These are phyloP conservation scores for Colletotrichum siamense DNA, from an alignment of 2,329 filamentous ascomycete genomes.

Conservation along the genomic window DNA sequence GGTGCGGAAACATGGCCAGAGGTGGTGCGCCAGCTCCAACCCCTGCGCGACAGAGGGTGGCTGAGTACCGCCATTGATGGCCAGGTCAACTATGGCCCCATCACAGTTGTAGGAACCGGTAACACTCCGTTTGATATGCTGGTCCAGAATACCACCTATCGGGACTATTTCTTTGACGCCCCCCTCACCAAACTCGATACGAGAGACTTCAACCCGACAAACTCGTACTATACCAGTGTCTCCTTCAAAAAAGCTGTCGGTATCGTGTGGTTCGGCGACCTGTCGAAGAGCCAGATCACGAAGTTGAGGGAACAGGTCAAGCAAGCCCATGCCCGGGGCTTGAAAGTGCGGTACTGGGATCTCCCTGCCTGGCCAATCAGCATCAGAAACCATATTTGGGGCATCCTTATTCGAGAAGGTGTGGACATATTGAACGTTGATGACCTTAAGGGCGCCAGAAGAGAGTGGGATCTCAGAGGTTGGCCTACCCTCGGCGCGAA, in stretches of 20 bases:
- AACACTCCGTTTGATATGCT: slow-evolving; percentile 64
- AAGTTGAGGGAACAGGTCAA: slow-evolving; percentile 50
- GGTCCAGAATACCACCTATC: slow-evolving; percentile 54
- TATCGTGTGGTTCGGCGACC: slow-evolving; percentile 45
- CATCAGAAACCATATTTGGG: slow-evolving; percentile 62
- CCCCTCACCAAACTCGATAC: slow-evolving; percentile 52
- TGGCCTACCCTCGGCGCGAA: slow-evolving; percentile 9
- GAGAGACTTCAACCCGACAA: slow-evolving; percentile 51
- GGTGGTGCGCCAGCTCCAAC: slow-evolving; percentile 60
- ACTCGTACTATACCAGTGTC: slow-evolving; percentile 71
- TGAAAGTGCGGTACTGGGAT: slow-evolving; percentile 67
- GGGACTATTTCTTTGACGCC: slow-evolving; percentile 72
- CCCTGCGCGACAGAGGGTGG: slow-evolving; percentile 64
- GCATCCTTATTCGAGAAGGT: slow-evolving; percentile 58
- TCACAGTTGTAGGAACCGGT: slow-evolving; percentile 75
- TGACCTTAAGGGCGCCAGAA: slow-evolving; percentile 53
- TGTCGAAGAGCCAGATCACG: slow-evolving; percentile 49
- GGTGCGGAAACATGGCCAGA: slow-evolving; percentile 56
- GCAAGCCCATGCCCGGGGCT: slow-evolving; percentile 56
- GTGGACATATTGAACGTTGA: slow-evolving; percentile 68
- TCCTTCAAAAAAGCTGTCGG: slow-evolving; percentile 62
- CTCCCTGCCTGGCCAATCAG: slow-evolving; percentile 61
- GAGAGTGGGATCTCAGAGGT: slow-evolving; percentile 38
- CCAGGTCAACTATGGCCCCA: slow-evolving; percentile 55
- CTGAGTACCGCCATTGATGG: slow-evolving; percentile 58